Base-by-base conservation (phyloP, 1,284 basidiomycete genomes). In the Trichosporon coremiiforme region DNA sequence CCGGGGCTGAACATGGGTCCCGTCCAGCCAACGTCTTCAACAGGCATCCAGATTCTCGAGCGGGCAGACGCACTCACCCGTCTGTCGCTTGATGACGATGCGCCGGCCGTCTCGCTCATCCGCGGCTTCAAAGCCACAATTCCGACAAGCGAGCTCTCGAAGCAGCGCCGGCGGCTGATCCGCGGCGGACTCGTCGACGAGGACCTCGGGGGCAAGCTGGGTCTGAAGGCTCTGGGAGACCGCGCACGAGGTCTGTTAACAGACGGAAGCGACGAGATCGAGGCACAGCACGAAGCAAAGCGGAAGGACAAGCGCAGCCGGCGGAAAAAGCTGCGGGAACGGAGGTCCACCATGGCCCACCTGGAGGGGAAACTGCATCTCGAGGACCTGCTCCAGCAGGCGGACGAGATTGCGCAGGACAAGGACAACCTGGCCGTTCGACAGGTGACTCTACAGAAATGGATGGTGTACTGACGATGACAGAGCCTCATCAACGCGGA, bases 81-180 rank as follows among this genome's bases (percentile, higher is more conserved):
- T 12, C 86, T 87, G 4, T 88, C 91, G 22, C 88, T 94, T 2
- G 57, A 62, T 15, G 90, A 91, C 9, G 88, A 87, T 47, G 88
- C 29, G 87, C 88, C 93, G 67, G 90, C 90, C 77, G 72, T 73
- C 7, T 69, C 68, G 5, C 85, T 97, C 33, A 85, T 95, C 53
- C 88, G 90, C 57, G 94, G 94, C 0, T 97, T 96, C 83, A 90
- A 92, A 75, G 94, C 94, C 35, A 96, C 94, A 1, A 91, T 95
- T 65, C 94, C 94, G 9, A 92, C 90, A 77, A 89, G 93, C 35
- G 90, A 94, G 77, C 87, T 89, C 76, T 87, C 91, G 67, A 90
- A 91, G 70, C 86, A 88, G 20, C 86, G 93, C 71, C 84, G 94
- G 70, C 83, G 93, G 67, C 89, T 92, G 80, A 88, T 91, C 79